phyloP scores from a whole-genome alignment of 129 eudicot species.

The Pittosporum tobira region DNA sequence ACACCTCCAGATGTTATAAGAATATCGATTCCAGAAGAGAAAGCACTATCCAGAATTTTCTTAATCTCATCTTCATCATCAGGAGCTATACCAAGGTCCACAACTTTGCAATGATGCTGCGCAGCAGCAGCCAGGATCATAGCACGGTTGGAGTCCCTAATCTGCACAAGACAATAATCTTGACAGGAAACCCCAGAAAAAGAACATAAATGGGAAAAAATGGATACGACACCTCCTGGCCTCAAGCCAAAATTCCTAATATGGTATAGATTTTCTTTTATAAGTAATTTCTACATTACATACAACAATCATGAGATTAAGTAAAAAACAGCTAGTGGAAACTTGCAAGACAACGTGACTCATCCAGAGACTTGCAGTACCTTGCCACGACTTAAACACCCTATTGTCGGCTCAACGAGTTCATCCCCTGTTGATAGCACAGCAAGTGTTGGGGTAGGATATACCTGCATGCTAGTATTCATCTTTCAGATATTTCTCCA shows the following conservation, averaged over 20 bases:
- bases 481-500: conserved; percentile 6
- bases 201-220: not conserved
- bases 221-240: no score
- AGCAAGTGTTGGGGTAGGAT: conserved; percentile 68
- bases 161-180: conserved; percentile 33
- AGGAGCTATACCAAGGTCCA: conserved; percentile 84
- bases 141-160: conserved; percentile 93
- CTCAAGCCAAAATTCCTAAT: no score
- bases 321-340: not conserved
- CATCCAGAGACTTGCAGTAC: conserved; percentile 25
- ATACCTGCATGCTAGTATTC: conserved; percentile 44
- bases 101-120: conserved; percentile 62
- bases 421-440: conserved; percentile 96
- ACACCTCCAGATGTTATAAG: conserved; percentile 93
- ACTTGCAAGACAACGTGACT: not conserved
- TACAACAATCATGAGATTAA: not conserved
- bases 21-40: conserved; percentile 63
- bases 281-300: no score
- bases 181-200: not conserved
- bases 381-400: conserved; percentile 75
- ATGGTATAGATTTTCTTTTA: no score
- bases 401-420: conserved; percentile 73
- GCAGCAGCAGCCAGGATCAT: conserved; percentile 80
- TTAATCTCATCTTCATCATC: conserved; percentile 67
- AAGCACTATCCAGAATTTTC: conserved; percentile 50